Evolutionary conservation across 345 rosid genomes (phyloP), one percentile per base, ranked within the genome.

Genomic region (Salix arbutifolia): DNA sequence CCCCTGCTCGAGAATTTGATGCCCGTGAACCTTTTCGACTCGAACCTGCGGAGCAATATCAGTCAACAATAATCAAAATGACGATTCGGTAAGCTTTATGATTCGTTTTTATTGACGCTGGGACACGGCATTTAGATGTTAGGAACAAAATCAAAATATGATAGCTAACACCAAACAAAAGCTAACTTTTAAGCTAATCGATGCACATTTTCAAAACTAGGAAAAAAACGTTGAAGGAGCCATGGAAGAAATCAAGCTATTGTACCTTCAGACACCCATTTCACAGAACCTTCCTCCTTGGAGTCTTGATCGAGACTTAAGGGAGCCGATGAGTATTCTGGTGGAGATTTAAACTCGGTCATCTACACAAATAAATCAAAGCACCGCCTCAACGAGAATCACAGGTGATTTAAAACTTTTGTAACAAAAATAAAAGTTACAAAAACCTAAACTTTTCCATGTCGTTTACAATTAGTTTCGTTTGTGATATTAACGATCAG

Each of bases 191-290:
- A 56, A 56, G 21, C 61, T 21, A 56, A 56, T 56, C 25, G n/a
- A 21, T 21, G 28, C 23, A n/a, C 62, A n/a, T n/a, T 56, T n/a
- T 56, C 2, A 6, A 21, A 56, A n/a, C 13, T 26, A 21, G 0
- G 13, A 2, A 44, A 56, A 56, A 56, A n/a, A n/a, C 3, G 14
- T 21, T 3, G 61, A 56, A 56, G 23, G 23, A 1, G 61, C 28
- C 9, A 56, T 26, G 26, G 4, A 26, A 74, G 46, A 42, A 67
- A 50, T 66, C 26, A 62, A 42, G 11, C 30, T 53, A 17, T 6
- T 4, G 5, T 81, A 90, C 88, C 91, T 89, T 91, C 91, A 10
- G 89, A 85, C 72, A 31, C 84, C 84, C 87, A 89, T 78, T 69
- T 76, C 13, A 74, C 37, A 12, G 83, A 72, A 33, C 77, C 58